phyloP scores from a whole-genome alignment of 257 asterid species.

The Anisodus acutangulus region DNA sequence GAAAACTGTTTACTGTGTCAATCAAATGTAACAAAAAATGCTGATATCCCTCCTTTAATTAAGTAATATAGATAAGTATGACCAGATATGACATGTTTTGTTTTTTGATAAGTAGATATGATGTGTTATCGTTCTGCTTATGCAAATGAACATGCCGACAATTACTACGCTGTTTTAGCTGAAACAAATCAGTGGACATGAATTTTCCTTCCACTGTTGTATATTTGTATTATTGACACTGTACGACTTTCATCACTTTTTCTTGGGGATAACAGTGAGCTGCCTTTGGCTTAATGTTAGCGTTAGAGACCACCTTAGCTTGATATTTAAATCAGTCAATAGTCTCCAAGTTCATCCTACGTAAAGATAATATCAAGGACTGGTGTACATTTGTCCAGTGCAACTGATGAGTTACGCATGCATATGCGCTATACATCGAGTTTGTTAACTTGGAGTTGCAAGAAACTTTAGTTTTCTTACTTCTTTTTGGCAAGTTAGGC shows the following conservation, averaged over 20 bases:
- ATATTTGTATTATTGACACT: not conserved
- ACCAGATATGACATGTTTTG: not conserved
- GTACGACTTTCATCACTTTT: not conserved
- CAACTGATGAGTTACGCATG: not conserved
- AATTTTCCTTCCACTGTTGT: not conserved
- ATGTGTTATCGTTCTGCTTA: not conserved
- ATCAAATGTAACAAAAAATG: not conserved
- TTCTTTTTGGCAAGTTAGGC: not conserved
- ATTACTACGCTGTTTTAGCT: not conserved
- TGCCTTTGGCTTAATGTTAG: slow-evolving; percentile 24
- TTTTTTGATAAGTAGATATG: not conserved
- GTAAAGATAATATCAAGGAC: slow-evolving; percentile 21
- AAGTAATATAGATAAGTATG: not conserved
- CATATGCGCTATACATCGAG: not conserved
- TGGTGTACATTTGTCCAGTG: not conserved
- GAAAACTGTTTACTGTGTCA: not conserved
- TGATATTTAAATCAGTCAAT: not conserved
- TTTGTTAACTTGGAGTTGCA: not conserved
- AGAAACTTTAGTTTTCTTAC: slow-evolving; percentile 1
- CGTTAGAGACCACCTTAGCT: not conserved
- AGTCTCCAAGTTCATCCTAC: slow-evolving; percentile 2
- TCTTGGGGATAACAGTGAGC: not conserved
- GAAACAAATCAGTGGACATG: not conserved
- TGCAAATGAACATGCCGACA: slow-evolving; percentile 20
- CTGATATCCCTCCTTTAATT: not conserved